A percentile compares a stretch with the other conserved stretches of the same genome.
Evolutionary conservation across 1,284 basidiomycete genomes (phyloP).

Genomic region (Fomitopsis pinicola): DNA sequence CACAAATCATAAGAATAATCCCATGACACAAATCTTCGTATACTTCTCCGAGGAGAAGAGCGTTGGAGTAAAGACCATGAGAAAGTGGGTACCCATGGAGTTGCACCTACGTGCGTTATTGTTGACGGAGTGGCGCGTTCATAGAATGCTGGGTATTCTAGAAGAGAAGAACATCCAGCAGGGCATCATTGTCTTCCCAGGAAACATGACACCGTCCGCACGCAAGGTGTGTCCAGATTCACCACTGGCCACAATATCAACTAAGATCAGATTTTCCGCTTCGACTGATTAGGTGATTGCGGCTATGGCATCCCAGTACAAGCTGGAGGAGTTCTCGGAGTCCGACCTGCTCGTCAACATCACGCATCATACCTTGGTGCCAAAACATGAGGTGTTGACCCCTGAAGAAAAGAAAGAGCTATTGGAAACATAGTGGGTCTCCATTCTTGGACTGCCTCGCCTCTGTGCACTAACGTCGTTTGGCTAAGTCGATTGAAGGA

Average conservation of each 20-base stretch:
- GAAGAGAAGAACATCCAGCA: slow-evolving; percentile 87
- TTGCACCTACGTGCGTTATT: too few species aligned
- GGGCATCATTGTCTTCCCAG: slow-evolving; percentile 94
- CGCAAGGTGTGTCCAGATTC: slow-evolving; percentile 65
- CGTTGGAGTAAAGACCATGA: slow-evolving; percentile 93
- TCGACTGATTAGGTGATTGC: slow-evolving; percentile 66
- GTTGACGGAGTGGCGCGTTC: neutral
- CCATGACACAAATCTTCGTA: slow-evolving; percentile 84
- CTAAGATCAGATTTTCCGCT: neutral
- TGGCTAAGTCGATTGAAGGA: slow-evolving; percentile 86
- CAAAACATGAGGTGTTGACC: slow-evolving; percentile 87
- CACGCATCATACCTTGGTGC: slow-evolving; percentile 93
- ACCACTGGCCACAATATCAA: neutral
- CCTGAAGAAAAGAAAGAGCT: slow-evolving; percentile 85
- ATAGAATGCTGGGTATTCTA: slow-evolving; percentile 80
- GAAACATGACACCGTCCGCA: slow-evolving; percentile 95
- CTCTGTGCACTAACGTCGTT: slow-evolving; percentile 8
- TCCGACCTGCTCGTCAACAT: slow-evolving; percentile 97
- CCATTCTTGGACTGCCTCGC: neutral
- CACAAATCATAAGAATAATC: slow-evolving; percentile 67
- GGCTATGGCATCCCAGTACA: slow-evolving; percentile 83
- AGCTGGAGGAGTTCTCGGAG: slow-evolving; percentile 96
- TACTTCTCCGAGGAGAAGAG: slow-evolving; percentile 93
- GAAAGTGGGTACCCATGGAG: slow-evolving; percentile 67
- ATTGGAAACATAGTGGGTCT: slow-evolving; percentile 87